phyloP scores from a whole-genome alignment of 176 grass and related monocot genomes.

The Rhynchospora pubera region DNA sequence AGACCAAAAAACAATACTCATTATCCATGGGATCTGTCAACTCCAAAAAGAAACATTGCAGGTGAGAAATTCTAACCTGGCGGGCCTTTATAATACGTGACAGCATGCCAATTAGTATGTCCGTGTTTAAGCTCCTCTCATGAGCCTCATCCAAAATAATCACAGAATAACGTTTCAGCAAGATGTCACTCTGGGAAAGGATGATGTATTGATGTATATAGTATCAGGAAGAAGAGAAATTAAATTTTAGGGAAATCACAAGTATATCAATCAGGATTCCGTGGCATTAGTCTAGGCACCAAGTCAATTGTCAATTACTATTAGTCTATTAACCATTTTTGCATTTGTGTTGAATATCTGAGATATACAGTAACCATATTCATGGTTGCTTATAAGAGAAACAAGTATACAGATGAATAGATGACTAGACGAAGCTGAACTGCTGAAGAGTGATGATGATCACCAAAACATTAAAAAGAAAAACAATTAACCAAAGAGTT shows the following conservation, averaged over 20 bases:
- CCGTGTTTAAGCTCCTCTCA: conserved; percentile 97
- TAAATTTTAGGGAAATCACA: neutral
- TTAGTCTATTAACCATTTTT: neutral
- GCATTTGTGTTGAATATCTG: neutral
- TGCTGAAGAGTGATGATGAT: neutral
- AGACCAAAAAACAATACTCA: neutral
- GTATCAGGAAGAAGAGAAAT: conserved; percentile 21
- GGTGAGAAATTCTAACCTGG: conserved; percentile 42
- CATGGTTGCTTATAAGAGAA: neutral
- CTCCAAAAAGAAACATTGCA: neutral
- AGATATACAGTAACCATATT: neutral
- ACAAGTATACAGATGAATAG: neutral
- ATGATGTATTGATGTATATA: neutral
- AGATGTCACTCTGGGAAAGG: conserved; percentile 65
- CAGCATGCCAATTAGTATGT: conserved; percentile 97
- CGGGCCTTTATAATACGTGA: conserved; percentile 83
- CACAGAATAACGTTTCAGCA: conserved; percentile 69
- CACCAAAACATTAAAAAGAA: neutral
- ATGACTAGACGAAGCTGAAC: too few species aligned
- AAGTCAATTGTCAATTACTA: neutral
- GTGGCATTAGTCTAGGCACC: neutral
- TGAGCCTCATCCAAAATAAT: conserved; percentile 99
- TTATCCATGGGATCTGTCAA: neutral
- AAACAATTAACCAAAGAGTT: neutral
- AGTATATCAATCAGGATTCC: neutral